Conservation (phyloP, 139 green algal species). For the Volvox africanus region DNA sequence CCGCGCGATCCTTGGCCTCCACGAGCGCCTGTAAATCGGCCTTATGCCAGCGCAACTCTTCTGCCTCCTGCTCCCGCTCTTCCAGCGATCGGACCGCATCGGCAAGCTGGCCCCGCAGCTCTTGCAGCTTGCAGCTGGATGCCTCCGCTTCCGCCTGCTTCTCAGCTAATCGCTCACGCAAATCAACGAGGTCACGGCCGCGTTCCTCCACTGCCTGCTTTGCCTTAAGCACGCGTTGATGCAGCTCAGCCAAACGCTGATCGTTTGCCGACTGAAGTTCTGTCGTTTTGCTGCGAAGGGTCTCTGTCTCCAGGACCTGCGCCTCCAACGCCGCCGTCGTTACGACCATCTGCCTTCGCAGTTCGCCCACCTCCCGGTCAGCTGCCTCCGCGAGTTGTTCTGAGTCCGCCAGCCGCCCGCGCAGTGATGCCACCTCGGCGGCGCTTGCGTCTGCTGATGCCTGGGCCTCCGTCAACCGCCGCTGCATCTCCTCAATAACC, state of each 20-base stretch:
- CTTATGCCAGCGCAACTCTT: slow-evolving; percentile 5
- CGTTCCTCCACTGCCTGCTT: not conserved
- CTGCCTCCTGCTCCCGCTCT: not conserved
- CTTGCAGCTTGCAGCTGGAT: not conserved
- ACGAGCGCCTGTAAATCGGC: not conserved
- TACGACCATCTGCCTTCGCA: not conserved
- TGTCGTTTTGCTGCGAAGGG: not conserved
- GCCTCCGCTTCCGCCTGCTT: not conserved
- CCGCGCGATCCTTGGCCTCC: not conserved
- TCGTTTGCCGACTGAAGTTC: not conserved
- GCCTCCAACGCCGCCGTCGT: not conserved
- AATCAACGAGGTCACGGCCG: not conserved
- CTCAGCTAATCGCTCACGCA: not conserved
- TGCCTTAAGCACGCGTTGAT: not conserved
- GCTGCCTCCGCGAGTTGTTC: slow-evolving; percentile 4
- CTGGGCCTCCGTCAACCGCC: not conserved
- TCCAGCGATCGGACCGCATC: not conserved
- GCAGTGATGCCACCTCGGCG: not conserved
- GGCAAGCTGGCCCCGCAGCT: slow-evolving; percentile 7
- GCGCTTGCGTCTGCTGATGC: not conserved
- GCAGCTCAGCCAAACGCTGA: not conserved
- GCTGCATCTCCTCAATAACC: not conserved
- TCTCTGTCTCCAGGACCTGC: not conserved
- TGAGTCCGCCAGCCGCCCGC: not conserved
- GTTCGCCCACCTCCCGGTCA: not conserved